Base-by-base conservation (phyloP, 805 yeast species). In the Teunomyces aglyptinius region DNA sequence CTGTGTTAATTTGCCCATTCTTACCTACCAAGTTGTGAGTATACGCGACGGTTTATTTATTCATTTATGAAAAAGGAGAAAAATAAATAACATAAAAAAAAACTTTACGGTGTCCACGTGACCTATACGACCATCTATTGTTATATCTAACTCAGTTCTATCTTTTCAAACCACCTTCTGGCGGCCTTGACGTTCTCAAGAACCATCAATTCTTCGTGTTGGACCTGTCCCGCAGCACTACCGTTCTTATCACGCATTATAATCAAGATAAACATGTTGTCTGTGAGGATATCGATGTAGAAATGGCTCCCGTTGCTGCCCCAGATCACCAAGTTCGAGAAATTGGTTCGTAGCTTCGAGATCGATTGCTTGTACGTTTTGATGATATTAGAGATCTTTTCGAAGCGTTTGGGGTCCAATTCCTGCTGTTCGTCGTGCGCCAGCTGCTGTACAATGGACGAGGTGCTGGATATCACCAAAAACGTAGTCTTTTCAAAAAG, bases 351-450 rank as follows among this genome's bases (percentile, higher is more conserved):
- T 58, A 92, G 75, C 63, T 89, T 91, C 43, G 87, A 82, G 38
- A 94, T 89, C 54, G 95, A 86, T 66, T 92, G 97, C 60, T 94
- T 90, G 67, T 88, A 92, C 20, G 96, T 89, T 61, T 92, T 92
- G 75, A 92, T 89, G 49, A 92, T 90, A 63, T 89, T 91, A 19
- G 96, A 86, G 19, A 92, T 90, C 62, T 91, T 92, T 61, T 92
- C 98, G 60, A 91, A 92, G 57, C 98, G 73, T 57, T 92, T 89
- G 5, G 97, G 96, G 58, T 92, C 97, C 45, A 90, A 73, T 53
- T 51, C 47, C 53, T 55, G 51, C 36, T 54, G 24, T 7, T 20
- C 45, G 20, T 56, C 56, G 19, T 51, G 54, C 11, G 43, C 49
- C 32, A 48, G 54, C 35, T 45, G 51, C 31, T 65, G 68, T 41